Percentiles rank a stretch among this genome's conserved stretches.
phyloP scores from a whole-genome alignment of 2,329 filamentous ascomycete species.

The Fusarium irregulare region DNA sequence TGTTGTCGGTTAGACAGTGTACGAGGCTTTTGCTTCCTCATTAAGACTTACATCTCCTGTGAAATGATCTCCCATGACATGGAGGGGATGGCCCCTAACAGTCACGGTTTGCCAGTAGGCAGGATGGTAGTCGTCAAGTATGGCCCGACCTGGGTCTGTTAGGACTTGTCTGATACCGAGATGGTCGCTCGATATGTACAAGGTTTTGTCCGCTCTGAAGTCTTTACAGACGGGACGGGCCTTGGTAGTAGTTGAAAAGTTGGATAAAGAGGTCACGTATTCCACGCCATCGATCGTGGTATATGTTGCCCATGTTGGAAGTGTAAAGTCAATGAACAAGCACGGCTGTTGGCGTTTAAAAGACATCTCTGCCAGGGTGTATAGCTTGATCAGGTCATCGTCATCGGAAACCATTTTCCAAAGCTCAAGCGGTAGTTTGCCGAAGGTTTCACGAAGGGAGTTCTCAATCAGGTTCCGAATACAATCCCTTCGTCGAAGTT shows the following conservation, averaged over 20 bases:
- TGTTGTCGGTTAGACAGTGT: background rate
- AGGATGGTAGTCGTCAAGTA: accelerated
- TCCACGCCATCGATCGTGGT: constrained; percentile 15
- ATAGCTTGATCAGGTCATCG: constrained; percentile 2
- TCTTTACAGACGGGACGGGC: background rate
- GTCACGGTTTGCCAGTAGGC: constrained; percentile 13
- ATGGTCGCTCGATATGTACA: constrained; percentile 21
- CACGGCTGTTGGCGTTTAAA: too few relatives aligned
- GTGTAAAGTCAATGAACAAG: background rate
- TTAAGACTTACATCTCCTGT: constrained; percentile 9
- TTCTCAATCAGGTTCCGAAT: background rate
- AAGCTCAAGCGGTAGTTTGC: constrained; percentile 14
- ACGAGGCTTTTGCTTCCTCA: background rate
- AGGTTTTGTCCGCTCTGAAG: accelerated
- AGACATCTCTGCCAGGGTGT: constrained; percentile 1
- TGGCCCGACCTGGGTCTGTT: background rate
- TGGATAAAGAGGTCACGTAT: constrained; percentile 5
- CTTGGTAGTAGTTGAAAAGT: background rate
- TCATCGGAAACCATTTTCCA: constrained; percentile 8
- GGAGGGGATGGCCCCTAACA: too few relatives aligned
- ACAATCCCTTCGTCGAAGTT: background rate
- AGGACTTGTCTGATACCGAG: constrained; percentile 20
- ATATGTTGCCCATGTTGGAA: background rate
- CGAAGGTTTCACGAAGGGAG: background rate
- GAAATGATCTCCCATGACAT: background rate